A percentile compares a stretch with the other conserved stretches of the same genome.
phyloP scores from a whole-genome alignment of 768 basidiomycete genomes.

The Phylloporus rhodoxanthus region DNA sequence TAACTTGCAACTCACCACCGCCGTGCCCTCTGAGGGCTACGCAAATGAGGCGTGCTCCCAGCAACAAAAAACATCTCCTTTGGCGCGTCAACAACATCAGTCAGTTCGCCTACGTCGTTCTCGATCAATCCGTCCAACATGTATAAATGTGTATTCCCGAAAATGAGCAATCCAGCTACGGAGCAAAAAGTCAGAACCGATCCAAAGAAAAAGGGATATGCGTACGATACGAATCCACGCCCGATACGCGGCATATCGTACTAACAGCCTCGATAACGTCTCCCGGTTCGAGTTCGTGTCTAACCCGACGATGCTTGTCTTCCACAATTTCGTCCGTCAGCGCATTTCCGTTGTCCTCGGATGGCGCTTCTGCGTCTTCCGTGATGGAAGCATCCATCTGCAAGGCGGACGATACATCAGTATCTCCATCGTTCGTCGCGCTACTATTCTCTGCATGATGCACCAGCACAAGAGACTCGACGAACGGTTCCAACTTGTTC shows the following conservation, averaged over 20 bases:
- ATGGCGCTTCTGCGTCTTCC: slow-evolving; percentile 9
- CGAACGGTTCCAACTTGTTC: slow-evolving; percentile 69
- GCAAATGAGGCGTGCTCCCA: slow-evolving; percentile 75
- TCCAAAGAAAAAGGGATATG: neutral
- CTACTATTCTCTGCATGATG: slow-evolving; percentile 10
- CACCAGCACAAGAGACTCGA: slow-evolving; percentile 38
- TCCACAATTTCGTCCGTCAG: slow-evolving; percentile 76
- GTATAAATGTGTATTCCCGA: slow-evolving; percentile 80
- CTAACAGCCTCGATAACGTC: slow-evolving; percentile 84
- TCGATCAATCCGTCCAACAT: slow-evolving; percentile 88
- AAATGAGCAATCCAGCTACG: slow-evolving; percentile 76
- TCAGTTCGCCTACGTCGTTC: slow-evolving; percentile 79
- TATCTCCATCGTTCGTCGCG: slow-evolving; percentile 40
- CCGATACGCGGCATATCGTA: slow-evolving; percentile 83
- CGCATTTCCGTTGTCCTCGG: slow-evolving; percentile 32
- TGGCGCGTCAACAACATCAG: slow-evolving; percentile 83
- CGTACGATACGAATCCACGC: slow-evolving; percentile 89
- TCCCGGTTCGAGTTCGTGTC: slow-evolving; percentile 82
- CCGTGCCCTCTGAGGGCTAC: slow-evolving; percentile 73
- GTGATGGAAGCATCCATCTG: slow-evolving; percentile 14
- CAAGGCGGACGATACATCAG: slow-evolving; percentile 41
- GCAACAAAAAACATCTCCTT: slow-evolving; percentile 77
- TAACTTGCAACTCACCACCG: slow-evolving; percentile 56
- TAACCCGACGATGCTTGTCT: slow-evolving; percentile 82
- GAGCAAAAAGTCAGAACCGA: neutral